These are phyloP conservation scores for Sarocladium kiliense DNA, from an alignment of 2,329 filamentous ascomycete species.

Conservation along the genomic window DNA sequence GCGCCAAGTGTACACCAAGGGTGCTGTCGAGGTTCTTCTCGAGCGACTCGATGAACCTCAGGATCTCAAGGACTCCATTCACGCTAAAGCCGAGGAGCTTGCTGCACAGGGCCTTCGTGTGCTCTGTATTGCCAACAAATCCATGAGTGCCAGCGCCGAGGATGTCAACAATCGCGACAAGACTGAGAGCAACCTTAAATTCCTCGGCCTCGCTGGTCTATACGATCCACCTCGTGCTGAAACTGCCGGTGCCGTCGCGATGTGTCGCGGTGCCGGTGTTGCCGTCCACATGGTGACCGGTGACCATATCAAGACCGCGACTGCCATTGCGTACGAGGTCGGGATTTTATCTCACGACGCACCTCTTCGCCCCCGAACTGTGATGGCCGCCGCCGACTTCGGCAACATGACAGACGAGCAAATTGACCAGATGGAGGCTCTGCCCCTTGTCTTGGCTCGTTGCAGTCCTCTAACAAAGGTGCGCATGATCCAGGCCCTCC, in stretches of 20 bases:
- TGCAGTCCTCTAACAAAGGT: conserved; percentile 69
- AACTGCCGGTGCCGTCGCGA: conserved; percentile 54
- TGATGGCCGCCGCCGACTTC: conserved; percentile 60
- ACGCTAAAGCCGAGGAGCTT: conserved; percentile 47
- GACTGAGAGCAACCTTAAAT: conserved; percentile 53
- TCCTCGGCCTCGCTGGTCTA: conserved; percentile 66
- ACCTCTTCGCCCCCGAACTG: conserved; percentile 34
- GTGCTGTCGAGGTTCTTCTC: conserved; percentile 52
- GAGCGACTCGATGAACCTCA: conserved; percentile 45
- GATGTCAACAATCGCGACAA: conserved; percentile 42
- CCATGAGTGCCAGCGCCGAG: conserved; percentile 28
- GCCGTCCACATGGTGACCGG: conserved; percentile 66
- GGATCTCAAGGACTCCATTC: conserved; percentile 39
- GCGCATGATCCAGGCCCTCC: conserved; percentile 70
- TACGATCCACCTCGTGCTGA: conserved; percentile 69
- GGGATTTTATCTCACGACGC: conserved; percentile 46
- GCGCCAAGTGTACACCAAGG: conserved; percentile 49
- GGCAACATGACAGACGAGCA: conserved; percentile 56
- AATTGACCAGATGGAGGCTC: conserved; percentile 53
- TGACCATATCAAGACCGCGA: conserved; percentile 63
- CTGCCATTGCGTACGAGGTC: conserved; percentile 60
- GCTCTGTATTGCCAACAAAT: conserved; percentile 57
- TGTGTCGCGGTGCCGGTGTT: conserved; percentile 57
- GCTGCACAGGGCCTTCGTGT: conserved; percentile 63
- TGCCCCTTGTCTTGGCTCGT: conserved; percentile 64